phyloP scores from a whole-genome alignment of 2,329 filamentous ascomycete genomes.

The Microcera coccophila region DNA sequence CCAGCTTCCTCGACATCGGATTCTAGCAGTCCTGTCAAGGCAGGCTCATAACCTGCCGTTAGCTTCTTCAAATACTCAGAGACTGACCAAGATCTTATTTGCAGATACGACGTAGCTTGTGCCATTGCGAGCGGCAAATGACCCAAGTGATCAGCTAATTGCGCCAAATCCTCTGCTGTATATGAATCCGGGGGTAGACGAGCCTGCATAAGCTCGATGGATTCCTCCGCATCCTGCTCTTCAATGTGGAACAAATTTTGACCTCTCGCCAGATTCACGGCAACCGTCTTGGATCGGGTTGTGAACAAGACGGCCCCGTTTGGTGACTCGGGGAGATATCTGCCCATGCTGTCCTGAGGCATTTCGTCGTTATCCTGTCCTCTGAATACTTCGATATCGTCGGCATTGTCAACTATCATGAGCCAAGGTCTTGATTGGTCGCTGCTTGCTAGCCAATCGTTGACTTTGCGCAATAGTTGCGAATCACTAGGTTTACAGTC shows the following conservation, averaged over 20 bases:
- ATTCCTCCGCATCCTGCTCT: neutral
- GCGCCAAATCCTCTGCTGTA: neutral
- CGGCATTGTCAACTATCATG: constrained; percentile 3
- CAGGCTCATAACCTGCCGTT: neutral
- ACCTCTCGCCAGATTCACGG: neutral
- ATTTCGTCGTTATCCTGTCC: neutral
- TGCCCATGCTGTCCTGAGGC: neutral
- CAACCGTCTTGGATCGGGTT: neutral
- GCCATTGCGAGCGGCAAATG: neutral
- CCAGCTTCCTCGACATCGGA: neutral
- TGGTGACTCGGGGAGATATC: neutral
- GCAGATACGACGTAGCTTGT: neutral
- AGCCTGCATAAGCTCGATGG: neutral
- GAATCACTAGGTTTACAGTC: neutral
- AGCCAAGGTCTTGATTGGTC: constrained; percentile 1
- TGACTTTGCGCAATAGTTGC: neutral
- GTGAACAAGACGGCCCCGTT: constrained; percentile 1
- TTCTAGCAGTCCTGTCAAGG: neutral
- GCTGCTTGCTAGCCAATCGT: neutral
- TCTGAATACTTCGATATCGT: constrained; percentile 1
- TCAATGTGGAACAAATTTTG: neutral
- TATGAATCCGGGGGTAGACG: neutral
- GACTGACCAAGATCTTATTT: neutral
- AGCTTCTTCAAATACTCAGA: neutral
- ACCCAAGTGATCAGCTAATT: neutral